These are phyloP conservation scores for Aureobasidium musti DNA, from an alignment of 2,329 filamentous ascomycete genomes.

Conservation along the genomic window DNA sequence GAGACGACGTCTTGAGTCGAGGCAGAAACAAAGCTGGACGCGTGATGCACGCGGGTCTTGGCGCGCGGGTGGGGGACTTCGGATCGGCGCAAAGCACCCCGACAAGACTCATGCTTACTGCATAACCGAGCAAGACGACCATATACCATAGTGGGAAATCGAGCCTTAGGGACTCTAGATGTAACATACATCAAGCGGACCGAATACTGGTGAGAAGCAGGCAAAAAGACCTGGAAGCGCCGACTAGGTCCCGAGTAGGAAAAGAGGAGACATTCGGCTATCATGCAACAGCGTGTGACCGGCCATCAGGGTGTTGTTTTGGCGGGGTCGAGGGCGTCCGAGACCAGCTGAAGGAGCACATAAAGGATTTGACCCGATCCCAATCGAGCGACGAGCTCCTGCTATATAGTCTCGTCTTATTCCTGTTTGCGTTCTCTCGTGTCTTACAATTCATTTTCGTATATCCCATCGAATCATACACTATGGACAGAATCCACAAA, in stretches of 20 bases:
- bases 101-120: constrained; percentile 4
- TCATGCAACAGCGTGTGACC: constrained; percentile 24
- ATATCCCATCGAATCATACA: background rate
- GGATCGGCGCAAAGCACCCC: constrained; percentile 1
- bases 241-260: background rate
- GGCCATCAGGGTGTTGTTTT: constrained; percentile 25
- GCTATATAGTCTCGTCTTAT: background rate
- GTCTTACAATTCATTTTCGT: background rate
- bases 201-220: background rate
- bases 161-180: background rate
- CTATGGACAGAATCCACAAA: background rate
- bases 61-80: background rate
- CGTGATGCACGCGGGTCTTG: background rate
- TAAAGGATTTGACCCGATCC: background rate
- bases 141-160: background rate
- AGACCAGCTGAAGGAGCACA: constrained; percentile 8
- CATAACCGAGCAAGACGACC: background rate
- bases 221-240: background rate
- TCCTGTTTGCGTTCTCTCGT: background rate
- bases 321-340: constrained; percentile 10
- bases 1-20: background rate
- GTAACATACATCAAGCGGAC: background rate
- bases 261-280: constrained; percentile 8
- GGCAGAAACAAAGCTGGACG: constrained; percentile 1
- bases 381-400: background rate